These are phyloP conservation scores for Coemansia sp. DNA, from an alignment of 192 early-diverging fungal species.

Conservation along the genomic window DNA sequence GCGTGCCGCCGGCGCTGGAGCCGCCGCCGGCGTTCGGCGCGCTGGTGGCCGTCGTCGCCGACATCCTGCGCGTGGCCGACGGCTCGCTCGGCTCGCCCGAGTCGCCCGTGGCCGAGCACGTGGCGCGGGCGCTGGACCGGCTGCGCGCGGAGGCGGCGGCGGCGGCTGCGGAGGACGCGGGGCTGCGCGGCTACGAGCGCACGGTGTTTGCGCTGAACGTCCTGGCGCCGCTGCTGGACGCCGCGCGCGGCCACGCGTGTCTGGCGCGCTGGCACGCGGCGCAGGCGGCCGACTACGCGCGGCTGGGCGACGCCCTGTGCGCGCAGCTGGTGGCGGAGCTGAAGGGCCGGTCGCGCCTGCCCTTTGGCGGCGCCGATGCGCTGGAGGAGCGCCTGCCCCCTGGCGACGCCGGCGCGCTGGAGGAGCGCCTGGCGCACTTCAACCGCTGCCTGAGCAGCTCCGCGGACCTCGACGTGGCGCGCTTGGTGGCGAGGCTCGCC, in stretches of 20 bases:
- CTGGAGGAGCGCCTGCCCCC: conserved; percentile 20
- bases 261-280: background rate
- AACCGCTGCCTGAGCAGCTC: conserved; percentile 24
- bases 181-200: conserved; percentile 24
- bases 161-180: background rate
- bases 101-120: background rate
- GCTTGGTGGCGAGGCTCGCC: conserved; percentile 20
- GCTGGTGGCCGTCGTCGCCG: conserved; percentile 12
- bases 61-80: conserved; percentile 21
- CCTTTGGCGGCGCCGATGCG: conserved; percentile 8
- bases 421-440: conserved; percentile 2
- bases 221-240: conserved; percentile 2
- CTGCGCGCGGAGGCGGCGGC: conserved; percentile 9
- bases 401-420: background rate
- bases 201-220: conserved; percentile 38
- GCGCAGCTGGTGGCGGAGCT: conserved; percentile 14
- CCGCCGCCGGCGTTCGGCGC: conserved; percentile 16
- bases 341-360: conserved; percentile 24
- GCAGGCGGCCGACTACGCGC: background rate
- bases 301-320: conserved; percentile 6
- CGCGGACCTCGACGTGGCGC: conserved; percentile 27
- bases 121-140: background rate
- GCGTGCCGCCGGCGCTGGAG: conserved; percentile 27
- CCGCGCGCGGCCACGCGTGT: background rate
- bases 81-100: conserved; percentile 13